Percentiles rank a stretch among this genome's conserved stretches.
Evolutionary conservation across 2,329 filamentous ascomycete genomes (phyloP).

Genomic region (Penicillium psychrosexuale): DNA sequence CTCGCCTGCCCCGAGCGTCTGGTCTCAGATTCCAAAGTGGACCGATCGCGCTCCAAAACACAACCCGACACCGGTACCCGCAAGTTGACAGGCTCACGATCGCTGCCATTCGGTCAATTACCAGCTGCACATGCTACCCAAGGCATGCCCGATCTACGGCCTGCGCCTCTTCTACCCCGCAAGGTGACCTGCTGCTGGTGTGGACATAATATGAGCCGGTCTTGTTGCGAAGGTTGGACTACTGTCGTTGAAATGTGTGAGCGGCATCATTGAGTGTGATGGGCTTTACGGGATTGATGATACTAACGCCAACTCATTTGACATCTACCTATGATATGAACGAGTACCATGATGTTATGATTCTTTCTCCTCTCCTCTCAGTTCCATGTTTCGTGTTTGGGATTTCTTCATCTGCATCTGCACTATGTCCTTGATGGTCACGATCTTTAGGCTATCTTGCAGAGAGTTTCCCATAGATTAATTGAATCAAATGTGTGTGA

Average conservation of each 20-base stretch:
- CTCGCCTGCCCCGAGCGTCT: conserved; percentile 29
- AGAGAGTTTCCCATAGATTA: background rate
- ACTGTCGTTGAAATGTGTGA: conserved; percentile 66
- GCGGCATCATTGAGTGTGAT: conserved; percentile 41
- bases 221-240: conserved; percentile 67
- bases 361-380: background rate
- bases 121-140: background rate
- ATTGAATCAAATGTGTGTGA: background rate
- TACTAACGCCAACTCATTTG: background rate
- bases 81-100: background rate
- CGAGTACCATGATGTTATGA: conserved; percentile 6
- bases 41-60: conserved; percentile 5
- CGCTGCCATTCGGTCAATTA: background rate
- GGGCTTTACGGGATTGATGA: background rate
- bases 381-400: background rate
- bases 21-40: conserved; percentile 5
- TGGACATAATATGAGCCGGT: conserved; percentile 65
- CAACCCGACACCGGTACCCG: background rate
- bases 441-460: background rate
- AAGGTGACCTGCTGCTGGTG: conserved; percentile 66
- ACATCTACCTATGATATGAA: background rate
- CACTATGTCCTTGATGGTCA: background rate
- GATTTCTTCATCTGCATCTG: background rate
- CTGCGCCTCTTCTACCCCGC: conserved; percentile 14
- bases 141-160: conserved; percentile 10